A percentile compares a stretch with the other conserved stretches of the same genome.
phyloP scores from a whole-genome alignment of 768 basidiomycete genomes.

The Podaxis sp. region DNA sequence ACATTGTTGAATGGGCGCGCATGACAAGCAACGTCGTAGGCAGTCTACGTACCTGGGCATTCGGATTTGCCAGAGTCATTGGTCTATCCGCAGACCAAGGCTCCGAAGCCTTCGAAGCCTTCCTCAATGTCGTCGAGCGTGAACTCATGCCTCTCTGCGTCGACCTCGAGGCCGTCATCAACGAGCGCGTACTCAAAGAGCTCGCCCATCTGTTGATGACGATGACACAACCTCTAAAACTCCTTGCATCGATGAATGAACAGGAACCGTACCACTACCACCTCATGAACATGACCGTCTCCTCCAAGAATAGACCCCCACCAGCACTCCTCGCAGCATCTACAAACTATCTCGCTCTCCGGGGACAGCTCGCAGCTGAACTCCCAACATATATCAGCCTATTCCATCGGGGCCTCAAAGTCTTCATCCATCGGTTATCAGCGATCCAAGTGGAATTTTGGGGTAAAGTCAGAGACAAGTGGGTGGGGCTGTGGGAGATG shows the following conservation, averaged over 20 bases:
- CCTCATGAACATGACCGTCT: constrained; percentile 64
- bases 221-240: constrained; percentile 60
- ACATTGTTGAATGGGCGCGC: constrained; percentile 63
- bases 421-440: constrained; percentile 51
- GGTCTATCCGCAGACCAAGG: constrained; percentile 49
- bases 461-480: constrained; percentile 56
- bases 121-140: constrained; percentile 56
- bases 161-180: constrained; percentile 54
- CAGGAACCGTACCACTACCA: constrained; percentile 73
- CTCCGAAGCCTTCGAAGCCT: constrained; percentile 71
- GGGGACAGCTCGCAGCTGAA: constrained; percentile 69
- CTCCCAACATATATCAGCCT: constrained; percentile 63
- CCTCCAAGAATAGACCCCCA: constrained; percentile 64
- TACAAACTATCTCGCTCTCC: constrained; percentile 73
- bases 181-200: constrained; percentile 53
- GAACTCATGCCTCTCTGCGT: constrained; percentile 52
- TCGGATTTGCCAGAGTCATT: constrained; percentile 66
- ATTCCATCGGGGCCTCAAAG: constrained; percentile 58
- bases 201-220: constrained; percentile 59
- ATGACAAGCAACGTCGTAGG: constrained; percentile 48
- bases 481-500: constrained; percentile 86
- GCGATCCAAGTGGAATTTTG: constrained; percentile 63
- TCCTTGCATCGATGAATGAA: constrained; percentile 70
- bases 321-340: constrained; percentile 70
- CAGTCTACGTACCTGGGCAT: constrained; percentile 59